Evolutionary conservation across 1,284 basidiomycete species (phyloP), one percentile per base, ranked within the genome.

Genomic region (Amylostereum chailletii): DNA sequence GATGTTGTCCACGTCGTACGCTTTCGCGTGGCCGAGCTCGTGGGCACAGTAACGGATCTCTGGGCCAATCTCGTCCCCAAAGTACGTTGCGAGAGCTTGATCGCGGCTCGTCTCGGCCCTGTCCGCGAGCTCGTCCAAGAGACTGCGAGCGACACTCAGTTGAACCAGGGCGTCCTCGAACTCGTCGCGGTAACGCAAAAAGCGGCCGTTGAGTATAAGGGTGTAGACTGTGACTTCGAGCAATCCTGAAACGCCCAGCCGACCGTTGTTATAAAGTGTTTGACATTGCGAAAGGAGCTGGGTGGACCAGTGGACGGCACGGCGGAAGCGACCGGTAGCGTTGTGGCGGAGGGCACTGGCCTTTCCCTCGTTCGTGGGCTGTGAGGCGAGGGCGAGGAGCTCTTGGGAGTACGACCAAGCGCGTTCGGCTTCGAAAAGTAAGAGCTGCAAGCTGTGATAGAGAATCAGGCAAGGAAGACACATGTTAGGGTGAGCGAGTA

Each of bases 1-100:
- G 55, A 94, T 89, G 2, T 74, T 79, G 56, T 86, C 84, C 42
- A 94, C 75, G 65, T 94, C 90, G 66, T 94, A 92, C 4, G 89
- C 81, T 60, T 83, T 85, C 42, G 68, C 69, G 44, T 75, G 69
- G 2, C 83, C 83, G 31, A 95, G 75, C 62, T 94, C 87, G 63
- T 98, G 95, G 0, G 94, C 93, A 57, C 87, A 91, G 68, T 94
- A 89, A 46, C 95, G 77, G 53, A 98, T 90, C 66, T 96, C 85
- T 0, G 95, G 92, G 40, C 91, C 86, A 53, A 94, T 83, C 53
- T 87, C 83, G 63, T 98, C 94, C 19, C 86, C 77, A 61, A 91
- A 90, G 46, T 90, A 77, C 34, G 81, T 78, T 8, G 92, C 90
- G 4, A 98, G 76, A 0, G 94, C 95, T 67, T 96, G 91, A 49